phyloP scores from a whole-genome alignment of 164 flowering plant genomes.

The Tinospora cordifolia region DNA sequence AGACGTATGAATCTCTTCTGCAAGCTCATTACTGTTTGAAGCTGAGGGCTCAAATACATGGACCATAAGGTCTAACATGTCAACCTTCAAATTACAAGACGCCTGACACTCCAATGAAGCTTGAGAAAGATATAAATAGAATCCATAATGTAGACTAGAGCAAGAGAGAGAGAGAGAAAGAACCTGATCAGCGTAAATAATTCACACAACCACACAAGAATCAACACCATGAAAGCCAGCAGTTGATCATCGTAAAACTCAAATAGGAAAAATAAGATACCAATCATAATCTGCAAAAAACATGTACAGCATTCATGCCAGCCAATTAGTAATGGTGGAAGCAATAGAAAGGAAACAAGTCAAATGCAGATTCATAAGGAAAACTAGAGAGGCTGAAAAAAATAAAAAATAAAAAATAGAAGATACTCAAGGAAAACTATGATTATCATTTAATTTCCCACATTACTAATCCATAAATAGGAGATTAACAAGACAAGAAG shows the following conservation, averaged over 20 bases:
- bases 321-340: neutral
- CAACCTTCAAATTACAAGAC: no score
- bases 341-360: neutral
- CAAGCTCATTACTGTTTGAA: no score
- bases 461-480: neutral
- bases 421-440: neutral
- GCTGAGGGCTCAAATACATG: no score
- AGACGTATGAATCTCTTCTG: no score
- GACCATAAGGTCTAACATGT: no score
- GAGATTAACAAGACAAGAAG: conserved; percentile 6
- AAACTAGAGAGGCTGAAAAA: neutral
- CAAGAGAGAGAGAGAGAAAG: conserved; percentile 27
- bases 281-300: conserved; percentile 89
- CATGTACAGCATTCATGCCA: neutral
- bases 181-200: conserved; percentile 93
- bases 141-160: neutral
- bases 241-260: conserved; percentile 99
- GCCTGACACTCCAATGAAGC: neutral
- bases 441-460: neutral
- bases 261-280: conserved; percentile 89
- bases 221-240: conserved; percentile 93
- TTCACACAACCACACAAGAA: conserved; percentile 95
- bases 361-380: neutral
- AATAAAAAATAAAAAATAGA: neutral
- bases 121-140: neutral